These are phyloP conservation scores for Dimocarpus longan DNA, from an alignment of 345 rosid species.

Conservation along the genomic window DNA sequence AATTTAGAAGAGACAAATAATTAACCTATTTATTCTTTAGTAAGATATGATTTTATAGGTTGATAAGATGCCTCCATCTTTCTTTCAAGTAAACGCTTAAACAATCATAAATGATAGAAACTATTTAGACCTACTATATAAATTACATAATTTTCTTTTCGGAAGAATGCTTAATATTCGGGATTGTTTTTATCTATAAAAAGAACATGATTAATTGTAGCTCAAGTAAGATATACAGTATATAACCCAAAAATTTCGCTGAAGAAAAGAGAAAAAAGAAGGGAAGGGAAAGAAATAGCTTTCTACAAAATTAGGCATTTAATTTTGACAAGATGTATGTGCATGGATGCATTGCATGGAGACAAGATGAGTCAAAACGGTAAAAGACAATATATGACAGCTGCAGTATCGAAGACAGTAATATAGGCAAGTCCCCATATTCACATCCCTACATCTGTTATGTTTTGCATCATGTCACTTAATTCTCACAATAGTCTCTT, in stretches of 20 bases:
- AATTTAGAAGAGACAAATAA: no score
- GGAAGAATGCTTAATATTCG: no score
- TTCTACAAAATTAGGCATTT: neutral
- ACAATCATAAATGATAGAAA: neutral
- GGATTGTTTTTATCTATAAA: no score
- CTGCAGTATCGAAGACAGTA: slow-evolving; percentile 13
- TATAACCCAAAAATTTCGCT: no score
- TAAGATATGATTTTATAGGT: no score
- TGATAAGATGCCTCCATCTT: neutral
- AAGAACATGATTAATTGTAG: no score
- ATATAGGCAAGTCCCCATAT: slow-evolving; percentile 16
- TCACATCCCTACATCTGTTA: neutral
- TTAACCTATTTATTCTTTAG: no score
- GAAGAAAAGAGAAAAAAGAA: neutral
- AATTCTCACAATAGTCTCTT: neutral
- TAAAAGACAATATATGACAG: slow-evolving; percentile 31
- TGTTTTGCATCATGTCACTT: neutral
- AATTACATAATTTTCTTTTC: neutral
- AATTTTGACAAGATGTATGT: no score
- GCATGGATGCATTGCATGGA: slow-evolving; percentile 8
- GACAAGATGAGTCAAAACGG: slow-evolving; percentile 19
- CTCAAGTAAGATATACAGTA: no score
- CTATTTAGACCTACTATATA: neutral
- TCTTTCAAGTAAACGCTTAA: neutral
- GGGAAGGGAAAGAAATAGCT: neutral